Evolutionary conservation across 1,284 basidiomycete genomes (phyloP).

Genomic region (Termitomyces sp.): DNA sequence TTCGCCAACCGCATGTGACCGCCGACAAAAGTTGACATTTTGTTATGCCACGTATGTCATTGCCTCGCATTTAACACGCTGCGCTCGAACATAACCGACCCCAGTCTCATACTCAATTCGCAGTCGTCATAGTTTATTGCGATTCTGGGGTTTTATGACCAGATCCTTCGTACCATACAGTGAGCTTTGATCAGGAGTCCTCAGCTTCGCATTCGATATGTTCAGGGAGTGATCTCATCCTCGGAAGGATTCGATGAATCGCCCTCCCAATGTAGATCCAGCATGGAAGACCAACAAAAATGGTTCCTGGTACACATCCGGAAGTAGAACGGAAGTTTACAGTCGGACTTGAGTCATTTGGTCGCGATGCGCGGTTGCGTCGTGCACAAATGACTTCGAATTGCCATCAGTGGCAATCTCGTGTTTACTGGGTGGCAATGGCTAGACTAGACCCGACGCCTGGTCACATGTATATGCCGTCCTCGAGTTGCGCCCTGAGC

Average conservation of each 20-base stretch:
- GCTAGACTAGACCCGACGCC: neutral
- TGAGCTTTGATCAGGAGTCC: neutral
- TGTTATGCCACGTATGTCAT: neutral
- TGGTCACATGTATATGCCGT: neutral
- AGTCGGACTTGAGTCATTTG: neutral
- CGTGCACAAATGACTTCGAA: neutral
- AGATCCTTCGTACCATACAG: neutral
- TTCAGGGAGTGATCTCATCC: neutral
- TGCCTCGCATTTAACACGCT: neutral
- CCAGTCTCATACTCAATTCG: neutral
- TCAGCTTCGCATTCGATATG: neutral
- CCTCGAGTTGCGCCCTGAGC: neutral
- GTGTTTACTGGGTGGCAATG: neutral
- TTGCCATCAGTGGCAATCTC: neutral
- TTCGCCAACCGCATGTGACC: neutral
- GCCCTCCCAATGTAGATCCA: conserved; percentile 5
- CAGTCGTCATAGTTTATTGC: neutral
- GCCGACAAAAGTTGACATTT: neutral
- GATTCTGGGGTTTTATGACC: neutral
- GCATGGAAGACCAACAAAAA: conserved; percentile 2
- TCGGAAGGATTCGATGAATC: neutral
- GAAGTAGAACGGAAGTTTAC: neutral
- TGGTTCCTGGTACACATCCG: neutral
- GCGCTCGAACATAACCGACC: neutral
- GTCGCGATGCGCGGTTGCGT: neutral